phyloP scores from a whole-genome alignment of 768 basidiomycete genomes.

The Leccinellum luteum region DNA sequence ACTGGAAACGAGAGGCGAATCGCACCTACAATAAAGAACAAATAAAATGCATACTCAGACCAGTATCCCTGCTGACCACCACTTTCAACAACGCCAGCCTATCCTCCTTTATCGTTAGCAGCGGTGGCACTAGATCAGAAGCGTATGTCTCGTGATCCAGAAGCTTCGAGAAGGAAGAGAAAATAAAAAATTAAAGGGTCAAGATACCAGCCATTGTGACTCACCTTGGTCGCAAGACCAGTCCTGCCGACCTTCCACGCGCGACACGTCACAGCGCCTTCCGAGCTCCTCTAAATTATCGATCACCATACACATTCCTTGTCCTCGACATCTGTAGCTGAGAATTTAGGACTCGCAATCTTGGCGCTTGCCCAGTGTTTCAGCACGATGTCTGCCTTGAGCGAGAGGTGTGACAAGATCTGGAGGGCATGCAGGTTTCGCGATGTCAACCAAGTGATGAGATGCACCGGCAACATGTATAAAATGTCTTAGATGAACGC shows the following conservation, averaged over 20 bases:
- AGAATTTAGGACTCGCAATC: conserved; percentile 69
- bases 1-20: conserved; percentile 45
- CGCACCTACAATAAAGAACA: too few relatives aligned
- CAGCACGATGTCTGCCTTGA: conserved; percentile 84
- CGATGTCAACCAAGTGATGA: conserved; percentile 79
- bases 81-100: conserved; percentile 83
- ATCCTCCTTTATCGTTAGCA: conserved; percentile 94
- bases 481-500: too few relatives aligned
- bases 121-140: conserved; percentile 90
- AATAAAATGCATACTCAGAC: conserved; percentile 61
- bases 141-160: conserved; percentile 86
- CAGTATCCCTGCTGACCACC: conserved; percentile 92
- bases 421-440: conserved; percentile 88
- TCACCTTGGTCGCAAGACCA: too few relatives aligned
- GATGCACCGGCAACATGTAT: conserved; percentile 75
- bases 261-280: conserved; percentile 75
- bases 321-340: conserved; percentile 62
- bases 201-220: too few relatives aligned
- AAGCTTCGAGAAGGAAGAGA: conserved; percentile 44
- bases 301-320: conserved; percentile 73
- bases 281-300: conserved; percentile 86
- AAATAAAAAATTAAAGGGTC: too few relatives aligned
- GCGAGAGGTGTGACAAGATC: conserved; percentile 76
- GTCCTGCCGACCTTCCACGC: conserved; percentile 89
- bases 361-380: conserved; percentile 97